Conservation (phyloP, 23 red algal species). For the Pyropia yezoensis region DNA sequence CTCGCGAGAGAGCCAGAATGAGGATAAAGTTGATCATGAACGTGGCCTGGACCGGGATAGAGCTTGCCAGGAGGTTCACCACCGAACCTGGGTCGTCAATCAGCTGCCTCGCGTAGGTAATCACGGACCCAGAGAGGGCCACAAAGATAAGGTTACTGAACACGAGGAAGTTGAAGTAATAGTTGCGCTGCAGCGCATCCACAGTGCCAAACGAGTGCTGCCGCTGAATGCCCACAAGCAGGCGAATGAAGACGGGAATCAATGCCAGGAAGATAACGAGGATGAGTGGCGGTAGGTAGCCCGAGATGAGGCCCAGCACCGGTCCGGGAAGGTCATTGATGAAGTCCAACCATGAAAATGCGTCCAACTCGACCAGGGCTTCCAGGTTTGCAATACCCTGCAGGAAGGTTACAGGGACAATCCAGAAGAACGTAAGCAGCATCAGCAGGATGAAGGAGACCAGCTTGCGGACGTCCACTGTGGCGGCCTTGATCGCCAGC, state of each 20-base stretch:
- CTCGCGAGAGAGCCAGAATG: constrained; percentile 28
- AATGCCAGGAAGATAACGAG: constrained; percentile 30
- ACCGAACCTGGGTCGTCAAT: constrained; percentile 18
- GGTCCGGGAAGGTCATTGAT: constrained; percentile 4
- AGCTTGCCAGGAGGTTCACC: constrained; percentile 25
- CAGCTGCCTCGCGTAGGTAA: constrained; percentile 1
- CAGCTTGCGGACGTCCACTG: constrained; percentile 13
- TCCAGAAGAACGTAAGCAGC: constrained; percentile 55
- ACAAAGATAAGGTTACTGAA: constrained; percentile 62
- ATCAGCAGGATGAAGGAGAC: constrained; percentile 11
- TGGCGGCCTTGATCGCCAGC: constrained; percentile 19
- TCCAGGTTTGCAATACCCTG: constrained; percentile 33
- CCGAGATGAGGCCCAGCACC: constrained; percentile 29
- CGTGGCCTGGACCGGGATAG: constrained; percentile 30
- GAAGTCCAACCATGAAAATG: constrained; percentile 40
- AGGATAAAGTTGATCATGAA: constrained; percentile 65
- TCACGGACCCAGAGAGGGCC: constrained; percentile 20
- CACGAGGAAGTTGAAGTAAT: constrained; percentile 43
- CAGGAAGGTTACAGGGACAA: constrained; percentile 36
- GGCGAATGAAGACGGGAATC: constrained; percentile 36
- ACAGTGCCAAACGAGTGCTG: constrained; percentile 22
- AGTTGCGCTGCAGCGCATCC: constrained; percentile 31
- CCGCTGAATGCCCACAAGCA: constrained; percentile 20
- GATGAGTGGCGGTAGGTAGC: constrained; percentile 40
- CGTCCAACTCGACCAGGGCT: constrained; percentile 21